Percentiles rank a stretch among this genome's conserved stretches.
Evolutionary conservation across 2,329 filamentous ascomycete genomes (phyloP).

Genomic region (Epicoccum sorghinum): DNA sequence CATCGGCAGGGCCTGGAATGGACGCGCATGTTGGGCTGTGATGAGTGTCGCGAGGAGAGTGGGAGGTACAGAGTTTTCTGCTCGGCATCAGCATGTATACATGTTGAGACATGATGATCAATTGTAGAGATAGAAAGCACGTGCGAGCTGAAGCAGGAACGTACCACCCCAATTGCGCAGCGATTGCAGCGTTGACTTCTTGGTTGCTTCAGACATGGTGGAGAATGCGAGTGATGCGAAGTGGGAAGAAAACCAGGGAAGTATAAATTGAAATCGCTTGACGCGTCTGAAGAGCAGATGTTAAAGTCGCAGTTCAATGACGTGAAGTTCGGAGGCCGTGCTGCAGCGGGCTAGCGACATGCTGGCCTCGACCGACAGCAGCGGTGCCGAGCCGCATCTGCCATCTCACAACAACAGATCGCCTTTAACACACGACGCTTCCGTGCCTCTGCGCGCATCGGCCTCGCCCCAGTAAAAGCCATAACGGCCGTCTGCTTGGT

Average conservation of each 20-base stretch:
- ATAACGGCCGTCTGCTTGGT: background rate
- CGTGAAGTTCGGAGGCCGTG: slow-evolving; percentile 29
- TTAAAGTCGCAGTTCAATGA: slow-evolving; percentile 20
- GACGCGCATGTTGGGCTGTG: slow-evolving; percentile 69
- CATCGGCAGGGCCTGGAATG: slow-evolving; percentile 70
- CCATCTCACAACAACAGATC: slow-evolving; percentile 19
- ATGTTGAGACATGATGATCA: background rate
- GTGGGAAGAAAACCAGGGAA: background rate
- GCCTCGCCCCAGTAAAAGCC: background rate
- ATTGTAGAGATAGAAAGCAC: slow-evolving; percentile 18
- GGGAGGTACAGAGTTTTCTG: slow-evolving; percentile 69
- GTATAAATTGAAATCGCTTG: background rate
- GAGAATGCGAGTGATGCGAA: background rate
- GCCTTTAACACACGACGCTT: slow-evolving; percentile 5
- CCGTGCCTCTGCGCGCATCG: slow-evolving; percentile 1
- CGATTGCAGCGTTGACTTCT: slow-evolving; percentile 51
- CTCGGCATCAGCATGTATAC: slow-evolving; percentile 6
- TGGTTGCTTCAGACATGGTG: slow-evolving; percentile 25
- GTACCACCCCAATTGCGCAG: slow-evolving; percentile 60
- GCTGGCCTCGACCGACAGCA: slow-evolving; percentile 27
- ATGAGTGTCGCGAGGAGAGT: slow-evolving; percentile 70
- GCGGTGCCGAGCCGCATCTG: slow-evolving; percentile 25
- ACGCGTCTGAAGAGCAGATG: background rate
- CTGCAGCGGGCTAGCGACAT: slow-evolving; percentile 24
- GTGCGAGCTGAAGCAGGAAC: slow-evolving; percentile 33